A percentile compares a stretch with the other conserved stretches of the same genome.
These are phyloP conservation scores for Cnidoscolus chayamansa DNA, from an alignment of 441 rosid species.

Conservation along the genomic window DNA sequence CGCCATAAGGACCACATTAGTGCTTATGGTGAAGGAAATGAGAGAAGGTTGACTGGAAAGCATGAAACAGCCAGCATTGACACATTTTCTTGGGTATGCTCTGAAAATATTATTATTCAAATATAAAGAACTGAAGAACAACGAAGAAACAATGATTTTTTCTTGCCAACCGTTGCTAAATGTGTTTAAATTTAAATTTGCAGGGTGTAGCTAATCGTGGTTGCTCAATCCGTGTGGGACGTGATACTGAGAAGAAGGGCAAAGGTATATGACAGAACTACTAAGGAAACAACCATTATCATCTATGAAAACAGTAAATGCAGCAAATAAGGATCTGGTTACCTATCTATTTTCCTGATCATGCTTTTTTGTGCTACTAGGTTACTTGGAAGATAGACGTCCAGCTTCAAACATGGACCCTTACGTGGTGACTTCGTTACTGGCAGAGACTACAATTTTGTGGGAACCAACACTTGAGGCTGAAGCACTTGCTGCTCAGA, in stretches of 20 bases:
- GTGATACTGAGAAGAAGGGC: slow-evolving; percentile 84
- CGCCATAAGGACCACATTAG: slow-evolving; percentile 87
- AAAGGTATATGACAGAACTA: slow-evolving; percentile 51
- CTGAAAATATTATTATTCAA: background rate
- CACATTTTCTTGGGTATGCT: slow-evolving; percentile 88
- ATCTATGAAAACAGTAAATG: background rate
- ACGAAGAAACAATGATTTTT: background rate
- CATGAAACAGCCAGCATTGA: slow-evolving; percentile 92
- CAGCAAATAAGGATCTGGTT: background rate
- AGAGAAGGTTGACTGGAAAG: slow-evolving; percentile 94
- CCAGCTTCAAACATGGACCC: slow-evolving; percentile 99
- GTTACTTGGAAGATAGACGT: slow-evolving; percentile 89
- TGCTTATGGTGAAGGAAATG: slow-evolving; percentile 98
- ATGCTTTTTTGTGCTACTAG: slow-evolving; percentile 28
- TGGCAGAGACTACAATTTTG: slow-evolving; percentile 76
- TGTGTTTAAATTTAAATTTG: slow-evolving; percentile 15
- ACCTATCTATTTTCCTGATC: slow-evolving; percentile 3
- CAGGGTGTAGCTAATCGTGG: slow-evolving; percentile 99
- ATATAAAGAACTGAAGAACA: background rate
- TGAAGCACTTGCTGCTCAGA: slow-evolving; percentile 91
- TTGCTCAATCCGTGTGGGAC: slow-evolving; percentile 94
- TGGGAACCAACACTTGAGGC: slow-evolving; percentile 91
- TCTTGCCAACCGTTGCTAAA: slow-evolving; percentile 2
- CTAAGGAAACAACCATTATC: background rate
- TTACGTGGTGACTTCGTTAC: slow-evolving; percentile 65